Percentiles rank a stretch among this genome's conserved stretches.
phyloP scores from a whole-genome alignment of 179 eudicot genomes.

The Beta corolliflora region DNA sequence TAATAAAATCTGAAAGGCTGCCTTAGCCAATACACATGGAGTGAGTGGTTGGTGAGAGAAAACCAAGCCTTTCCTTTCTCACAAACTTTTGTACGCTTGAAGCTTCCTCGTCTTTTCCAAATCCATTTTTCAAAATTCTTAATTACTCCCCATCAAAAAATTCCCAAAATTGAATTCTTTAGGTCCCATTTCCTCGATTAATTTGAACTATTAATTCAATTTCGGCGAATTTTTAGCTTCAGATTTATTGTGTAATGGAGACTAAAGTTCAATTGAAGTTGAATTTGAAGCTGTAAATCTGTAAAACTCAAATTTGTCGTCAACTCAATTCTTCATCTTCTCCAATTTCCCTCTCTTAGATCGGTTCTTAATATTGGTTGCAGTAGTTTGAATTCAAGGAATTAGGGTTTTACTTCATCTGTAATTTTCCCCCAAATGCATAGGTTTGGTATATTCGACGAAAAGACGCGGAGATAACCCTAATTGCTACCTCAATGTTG shows the following conservation, averaged over 20 bases:
- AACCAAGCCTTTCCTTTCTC: too few relatives aligned
- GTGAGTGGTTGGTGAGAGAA: slow-evolving; percentile 1
- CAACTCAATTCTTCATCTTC: too few relatives aligned
- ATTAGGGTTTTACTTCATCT: slow-evolving; percentile 14
- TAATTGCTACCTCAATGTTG: slow-evolving; percentile 48
- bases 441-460: slow-evolving; percentile 25
- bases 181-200: not conserved
- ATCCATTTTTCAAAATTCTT: not conserved
- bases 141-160: not conserved
- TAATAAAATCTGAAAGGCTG: too few relatives aligned
- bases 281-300: too few relatives aligned
- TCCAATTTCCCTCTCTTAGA: not conserved
- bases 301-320: too few relatives aligned
- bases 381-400: not conserved
- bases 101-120: not conserved
- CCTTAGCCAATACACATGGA: too few relatives aligned
- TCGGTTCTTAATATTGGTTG: not conserved
- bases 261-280: too few relatives aligned
- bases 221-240: too few relatives aligned
- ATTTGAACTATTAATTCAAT: too few relatives aligned
- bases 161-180: not conserved
- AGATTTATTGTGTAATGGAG: too few relatives aligned
- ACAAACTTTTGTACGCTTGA: not conserved
- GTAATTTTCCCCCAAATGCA: slow-evolving; percentile 28
- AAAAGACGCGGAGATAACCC: slow-evolving; percentile 37